These are phyloP conservation scores for Quercus lobata DNA, from an alignment of 331 rosid genomes.

Conservation along the genomic window DNA sequence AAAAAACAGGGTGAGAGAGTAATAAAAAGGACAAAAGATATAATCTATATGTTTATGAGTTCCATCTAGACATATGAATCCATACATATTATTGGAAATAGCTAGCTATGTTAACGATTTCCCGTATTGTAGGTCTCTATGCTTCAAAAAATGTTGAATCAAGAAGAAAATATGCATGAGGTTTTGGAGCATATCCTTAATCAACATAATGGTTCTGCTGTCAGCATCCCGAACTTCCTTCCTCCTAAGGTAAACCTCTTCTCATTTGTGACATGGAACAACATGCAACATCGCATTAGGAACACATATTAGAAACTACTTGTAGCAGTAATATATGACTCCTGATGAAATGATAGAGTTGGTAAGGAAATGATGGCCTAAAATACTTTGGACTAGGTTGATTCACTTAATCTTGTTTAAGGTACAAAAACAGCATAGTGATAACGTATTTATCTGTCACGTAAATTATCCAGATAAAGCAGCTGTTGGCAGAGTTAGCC, in stretches of 20 bases:
- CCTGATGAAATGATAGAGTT: not conserved
- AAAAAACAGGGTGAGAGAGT: no score
- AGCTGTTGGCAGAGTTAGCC: constrained; percentile 59
- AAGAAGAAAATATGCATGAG: constrained; percentile 75
- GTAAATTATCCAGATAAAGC: constrained; percentile 53
- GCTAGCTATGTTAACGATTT: not conserved
- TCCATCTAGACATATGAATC: not conserved
- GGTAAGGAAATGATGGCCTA: no score
- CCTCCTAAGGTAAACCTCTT: constrained; percentile 69
- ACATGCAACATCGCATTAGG: not conserved
- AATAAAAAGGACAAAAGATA: not conserved
- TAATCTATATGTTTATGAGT: not conserved
- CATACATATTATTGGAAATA: not conserved
- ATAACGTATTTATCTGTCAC: not conserved
- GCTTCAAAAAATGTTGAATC: constrained; percentile 61
- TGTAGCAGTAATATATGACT: not conserved
- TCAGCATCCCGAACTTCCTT: constrained; percentile 62
- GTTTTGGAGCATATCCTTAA: constrained; percentile 53
- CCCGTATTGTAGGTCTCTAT: constrained; percentile 48
- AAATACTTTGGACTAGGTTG: no score
- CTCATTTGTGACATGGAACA: not conserved
- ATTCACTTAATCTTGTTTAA: not conserved
- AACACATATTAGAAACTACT: not conserved
- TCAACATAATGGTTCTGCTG: constrained; percentile 40
- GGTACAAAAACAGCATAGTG: not conserved